Base-by-base conservation (phyloP, 2,329 filamentous ascomycete genomes). In the Scorias spongiosa region DNA sequence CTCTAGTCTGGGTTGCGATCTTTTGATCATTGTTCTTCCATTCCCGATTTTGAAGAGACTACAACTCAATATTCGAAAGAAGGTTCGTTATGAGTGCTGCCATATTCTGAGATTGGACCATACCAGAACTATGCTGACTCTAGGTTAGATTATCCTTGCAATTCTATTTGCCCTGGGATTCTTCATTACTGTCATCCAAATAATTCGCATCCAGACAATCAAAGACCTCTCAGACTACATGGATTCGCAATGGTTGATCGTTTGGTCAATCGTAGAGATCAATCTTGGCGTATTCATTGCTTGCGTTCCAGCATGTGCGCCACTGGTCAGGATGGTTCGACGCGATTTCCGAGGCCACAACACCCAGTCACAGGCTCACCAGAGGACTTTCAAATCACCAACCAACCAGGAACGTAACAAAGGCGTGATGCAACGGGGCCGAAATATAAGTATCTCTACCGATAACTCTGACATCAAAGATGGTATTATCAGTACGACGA, bases 181-280 rank as follows among this genome's bases (percentile, higher is more conserved):
- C 42, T 72, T 74, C 56, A 64, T 73, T 38, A 70, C 67, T 5
- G 48, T 69, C 40, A 69, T 72, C 44, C 70, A 73, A 49, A 64
- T 70, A 44, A 62, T 74, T 46, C 70, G 70, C 11, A 68, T 73
- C 45, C 63, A 66, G 44, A 70, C 66, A n/a, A 65, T 74, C 47
- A 59, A 60, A 32, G 62, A 57, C 11, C 61, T 72, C 2, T 49
- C 54, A 29, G 66, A 66, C 51, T 68, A 67, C 46, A 63, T 67
- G 29, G 66, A 73, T 53, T 68, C 63, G 2, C 58, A 64, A 5
- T 46, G 54, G 1, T 53, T 66, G 17, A 63, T 70, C 41, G 57
- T 65, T 29, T 71, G 68, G 68, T 70, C 67, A 0, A 57, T 60
- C 10, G 51, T 70, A n/a, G 68, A 71, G 49, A 62, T 62, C 42